phyloP scores from a whole-genome alignment of 2,329 filamentous ascomycete species.

The Diplodia seriata region DNA sequence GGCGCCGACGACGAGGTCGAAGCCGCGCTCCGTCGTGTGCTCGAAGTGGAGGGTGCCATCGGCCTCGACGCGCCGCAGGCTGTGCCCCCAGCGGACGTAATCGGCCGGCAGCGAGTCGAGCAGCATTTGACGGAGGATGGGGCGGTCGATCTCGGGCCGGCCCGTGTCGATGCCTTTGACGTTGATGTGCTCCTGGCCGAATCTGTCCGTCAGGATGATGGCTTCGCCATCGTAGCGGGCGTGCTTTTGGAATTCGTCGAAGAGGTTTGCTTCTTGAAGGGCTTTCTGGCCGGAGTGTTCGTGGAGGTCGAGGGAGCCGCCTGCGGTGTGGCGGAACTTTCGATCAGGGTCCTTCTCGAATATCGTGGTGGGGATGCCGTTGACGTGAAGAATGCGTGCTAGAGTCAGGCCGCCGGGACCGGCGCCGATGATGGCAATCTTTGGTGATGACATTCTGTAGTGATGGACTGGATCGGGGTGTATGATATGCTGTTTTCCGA shows the following conservation, averaged over 20 bases:
- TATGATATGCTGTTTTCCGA: not conserved
- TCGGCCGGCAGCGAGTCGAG: slow-evolving; percentile 54
- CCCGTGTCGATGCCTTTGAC: slow-evolving; percentile 40
- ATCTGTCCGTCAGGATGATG: slow-evolving; percentile 54
- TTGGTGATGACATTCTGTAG: slow-evolving; percentile 40
- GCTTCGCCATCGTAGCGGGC: slow-evolving; percentile 62
- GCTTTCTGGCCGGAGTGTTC: slow-evolving; percentile 59
- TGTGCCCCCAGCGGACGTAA: slow-evolving; percentile 56
- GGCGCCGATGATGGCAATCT: slow-evolving; percentile 50
- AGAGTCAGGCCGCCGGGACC: slow-evolving; percentile 59
- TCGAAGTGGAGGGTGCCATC: slow-evolving; percentile 28
- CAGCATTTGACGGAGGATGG: slow-evolving; percentile 54
- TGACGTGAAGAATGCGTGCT: slow-evolving; percentile 59
- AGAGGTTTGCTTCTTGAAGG: slow-evolving; percentile 59
- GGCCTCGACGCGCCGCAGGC: slow-evolving; percentile 12
- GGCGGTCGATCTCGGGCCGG: slow-evolving; percentile 63
- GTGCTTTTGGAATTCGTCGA: slow-evolving; percentile 57
- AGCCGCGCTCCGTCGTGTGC: slow-evolving; percentile 41
- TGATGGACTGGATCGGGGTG: not conserved
- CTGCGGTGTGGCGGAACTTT: slow-evolving; percentile 55
- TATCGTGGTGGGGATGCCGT: slow-evolving; percentile 56
- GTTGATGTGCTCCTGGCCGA: slow-evolving; percentile 41
- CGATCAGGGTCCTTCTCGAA: slow-evolving; percentile 55
- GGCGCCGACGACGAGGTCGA: slow-evolving; percentile 57
- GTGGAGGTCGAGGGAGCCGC: slow-evolving; percentile 64